Percentiles rank a stretch among this genome's conserved stretches.
These are phyloP conservation scores for Gliomastix tumulicola DNA, from an alignment of 2,329 filamentous ascomycete species.

Conservation along the genomic window DNA sequence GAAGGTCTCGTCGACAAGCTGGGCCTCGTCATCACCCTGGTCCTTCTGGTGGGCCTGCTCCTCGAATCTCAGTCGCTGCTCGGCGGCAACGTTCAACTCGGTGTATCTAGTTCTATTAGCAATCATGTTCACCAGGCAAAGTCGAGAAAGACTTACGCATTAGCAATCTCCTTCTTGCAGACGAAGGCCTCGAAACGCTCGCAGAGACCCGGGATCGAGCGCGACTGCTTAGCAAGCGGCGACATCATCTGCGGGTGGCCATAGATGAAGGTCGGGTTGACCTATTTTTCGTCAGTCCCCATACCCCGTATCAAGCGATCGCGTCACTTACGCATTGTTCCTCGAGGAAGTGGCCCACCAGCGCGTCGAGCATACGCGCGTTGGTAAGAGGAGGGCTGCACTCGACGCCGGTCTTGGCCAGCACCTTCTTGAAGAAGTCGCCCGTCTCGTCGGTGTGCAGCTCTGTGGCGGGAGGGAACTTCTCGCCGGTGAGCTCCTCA, in stretches of 20 bases:
- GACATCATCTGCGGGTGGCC: conserved; percentile 75
- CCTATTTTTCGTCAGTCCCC: conserved; percentile 8
- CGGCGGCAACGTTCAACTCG: conserved; percentile 87
- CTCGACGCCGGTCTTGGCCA: conserved; percentile 86
- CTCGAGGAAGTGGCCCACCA: conserved; percentile 92
- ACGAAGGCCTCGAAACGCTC: conserved; percentile 98
- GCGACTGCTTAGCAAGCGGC: conserved; percentile 92
- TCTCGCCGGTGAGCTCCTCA: conserved; percentile 84
- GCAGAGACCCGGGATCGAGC: conserved; percentile 72
- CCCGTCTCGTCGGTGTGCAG: conserved; percentile 86
- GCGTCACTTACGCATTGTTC: conserved; percentile 59
- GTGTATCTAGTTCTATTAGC: conserved; percentile 53
- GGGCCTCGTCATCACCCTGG: conserved; percentile 94
- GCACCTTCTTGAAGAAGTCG: conserved; percentile 74
- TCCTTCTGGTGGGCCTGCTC: conserved; percentile 96
- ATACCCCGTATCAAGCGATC: background rate
- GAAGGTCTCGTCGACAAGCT: conserved; percentile 94
- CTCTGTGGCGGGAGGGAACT: conserved; percentile 83
- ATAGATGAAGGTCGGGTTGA: conserved; percentile 66
- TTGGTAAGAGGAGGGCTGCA: conserved; percentile 90
- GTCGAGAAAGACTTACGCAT: conserved; percentile 51
- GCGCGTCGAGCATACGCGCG: conserved; percentile 90
- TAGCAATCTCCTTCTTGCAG: conserved; percentile 70
- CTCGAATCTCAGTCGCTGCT: conserved; percentile 78
- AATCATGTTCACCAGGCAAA: too few species aligned